Conservation (phyloP, 257 asterid species). For the Misopates orontium region DNA sequence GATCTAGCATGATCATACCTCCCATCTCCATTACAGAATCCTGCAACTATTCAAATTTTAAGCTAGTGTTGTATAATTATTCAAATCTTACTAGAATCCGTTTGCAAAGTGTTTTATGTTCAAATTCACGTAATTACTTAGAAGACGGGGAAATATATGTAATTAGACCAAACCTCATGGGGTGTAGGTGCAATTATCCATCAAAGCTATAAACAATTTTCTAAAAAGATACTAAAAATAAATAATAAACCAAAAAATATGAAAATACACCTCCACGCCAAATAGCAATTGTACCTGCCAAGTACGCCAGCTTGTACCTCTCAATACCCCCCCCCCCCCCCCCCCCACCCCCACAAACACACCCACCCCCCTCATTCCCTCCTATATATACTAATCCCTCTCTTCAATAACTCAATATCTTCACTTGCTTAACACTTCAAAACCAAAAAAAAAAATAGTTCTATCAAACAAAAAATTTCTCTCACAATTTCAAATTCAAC, state of each 20-base stretch:
- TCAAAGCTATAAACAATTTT: background rate
- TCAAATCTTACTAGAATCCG: too few relatives aligned
- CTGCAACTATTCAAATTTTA: too few relatives aligned
- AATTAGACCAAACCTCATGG: too few relatives aligned
- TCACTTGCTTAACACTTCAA: background rate
- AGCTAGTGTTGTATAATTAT: too few relatives aligned
- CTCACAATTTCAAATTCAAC: too few relatives aligned
- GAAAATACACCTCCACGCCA: constrained; percentile 32
- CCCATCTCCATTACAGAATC: too few relatives aligned
- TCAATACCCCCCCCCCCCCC: constrained; percentile 35
- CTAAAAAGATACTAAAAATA: background rate
- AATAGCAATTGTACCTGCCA: constrained; percentile 57
- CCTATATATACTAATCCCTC: constrained; percentile 9
- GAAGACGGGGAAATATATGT: too few relatives aligned
- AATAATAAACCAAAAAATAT: background rate
- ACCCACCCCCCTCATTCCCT: background rate
- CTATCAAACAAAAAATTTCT: too few relatives aligned
- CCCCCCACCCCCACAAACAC: background rate
- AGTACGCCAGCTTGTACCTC: constrained; percentile 71
- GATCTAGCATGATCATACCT: too few relatives aligned
- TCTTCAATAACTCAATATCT: background rate
- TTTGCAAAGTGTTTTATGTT: too few relatives aligned
- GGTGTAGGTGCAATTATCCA: background rate
- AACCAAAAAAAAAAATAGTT: too few relatives aligned
- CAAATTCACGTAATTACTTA: too few relatives aligned